Evolutionary conservation across 2,329 filamentous ascomycete species (phyloP), one percentile per base, ranked within the genome.

Genomic region (Fusarium lyarnte): DNA sequence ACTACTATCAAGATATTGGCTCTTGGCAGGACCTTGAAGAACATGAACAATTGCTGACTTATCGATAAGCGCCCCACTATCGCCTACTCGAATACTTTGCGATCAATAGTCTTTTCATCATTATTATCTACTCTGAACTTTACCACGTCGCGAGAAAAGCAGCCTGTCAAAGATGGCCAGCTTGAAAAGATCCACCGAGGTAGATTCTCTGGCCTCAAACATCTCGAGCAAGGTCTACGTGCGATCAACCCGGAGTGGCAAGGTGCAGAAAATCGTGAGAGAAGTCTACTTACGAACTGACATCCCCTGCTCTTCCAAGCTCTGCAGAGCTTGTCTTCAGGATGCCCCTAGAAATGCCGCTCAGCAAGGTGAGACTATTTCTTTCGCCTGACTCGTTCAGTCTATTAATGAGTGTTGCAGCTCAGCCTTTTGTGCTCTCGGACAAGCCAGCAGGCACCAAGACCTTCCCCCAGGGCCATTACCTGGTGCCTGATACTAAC

Each of bases 191-290:
- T 84, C 86, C 13, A 79, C 85, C 49, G 86, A 85, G 31, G 81
- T 84, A 31, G 88, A 89, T 61, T 83, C 87, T 16, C 80, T 85
- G 67, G 87, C 91, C 35, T 86, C 91, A 51, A 97, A 93, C 79
- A 92, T 98, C 73, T 95, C 94, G 36, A 98, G 93, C 88, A 99
- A 98, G 85, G 91, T 97, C 77, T 99, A 97, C 80, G 93, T 99
- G 72, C 90, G 96, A 68, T 98, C 96, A 31, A 97, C 95, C 52
- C 95, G 94, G 83, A 96, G 91, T 82, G 96, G 96, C 82, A 98
- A 98, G 85, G 95, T 98, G 67, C 96, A 98, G 83, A 99, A 99
- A 87, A 97, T 99, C 79, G 96, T 99, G 74, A 91, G 95, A 78
- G 96, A 99, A 85, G 88, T 98, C 72, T 99, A 99, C 83, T 87